Base-by-base conservation (phyloP, 2,329 filamentous ascomycete genomes). In the Coniella vitis region DNA sequence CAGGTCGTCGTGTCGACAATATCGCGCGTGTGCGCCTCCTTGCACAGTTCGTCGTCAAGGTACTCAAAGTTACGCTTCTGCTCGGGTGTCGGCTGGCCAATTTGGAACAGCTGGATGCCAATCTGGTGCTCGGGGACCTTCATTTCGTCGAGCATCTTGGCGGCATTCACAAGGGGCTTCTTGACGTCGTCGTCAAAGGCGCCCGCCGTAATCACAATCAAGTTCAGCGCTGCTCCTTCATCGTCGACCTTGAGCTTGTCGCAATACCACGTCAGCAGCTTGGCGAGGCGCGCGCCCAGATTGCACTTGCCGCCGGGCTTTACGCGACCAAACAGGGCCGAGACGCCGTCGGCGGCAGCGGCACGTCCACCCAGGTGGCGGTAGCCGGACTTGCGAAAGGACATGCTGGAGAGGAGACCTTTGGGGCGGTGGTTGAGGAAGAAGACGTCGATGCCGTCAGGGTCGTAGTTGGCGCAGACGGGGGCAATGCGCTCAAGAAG, bases 151-250 rank as follows among this genome's bases (percentile, higher is more conserved):
- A 57, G 55, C 49, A 47, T 42, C 41, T 52, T 52, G 21, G 55
- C 55, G 21, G 49, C 46, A 20, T 49, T 41, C 42, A 56, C 37
- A 7, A 57, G 45, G 3, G 54, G 54, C n/a, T 50, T 45, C 48
- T 42, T 52, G 45, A 56, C 47, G 50, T 57, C 55, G 46, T 57
- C 55, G 37, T 53, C 46, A 34, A 56, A 56, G 4, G 44, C 29
- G 4, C 55, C 60, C 3, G 59, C 59, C 2, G 60, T 62, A 53
- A 62, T 58, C 38, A 59, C 59, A 48, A 62, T 59, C 45, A 62
- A 43, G 49, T 62, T 61, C 40, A 61, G 55, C 4, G 60, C 56
- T 13, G 60, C 42, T 19, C 57, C 56, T 48, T 60, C 54, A 16
- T 58, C 58, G 43, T 61, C 59, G 17, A 49, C 45, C 49, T 55